Conservation (phyloP, 2,329 filamentous ascomycete species). For the Scolecobasidium constrictum region DNA sequence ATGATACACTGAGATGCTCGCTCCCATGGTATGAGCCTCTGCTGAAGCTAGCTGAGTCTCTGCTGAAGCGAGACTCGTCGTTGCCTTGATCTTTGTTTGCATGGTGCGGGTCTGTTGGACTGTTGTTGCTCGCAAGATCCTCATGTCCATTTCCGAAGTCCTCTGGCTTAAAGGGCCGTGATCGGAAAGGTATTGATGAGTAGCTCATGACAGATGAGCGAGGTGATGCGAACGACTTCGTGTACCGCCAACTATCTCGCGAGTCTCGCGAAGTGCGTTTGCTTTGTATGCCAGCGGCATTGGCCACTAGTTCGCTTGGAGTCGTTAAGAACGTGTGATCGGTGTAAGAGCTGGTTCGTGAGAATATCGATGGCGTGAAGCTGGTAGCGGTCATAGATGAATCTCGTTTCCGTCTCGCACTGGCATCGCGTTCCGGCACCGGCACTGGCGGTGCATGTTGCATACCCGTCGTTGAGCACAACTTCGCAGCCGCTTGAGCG, state of each 20-base stretch:
- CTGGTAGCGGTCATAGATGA: conserved; percentile 7
- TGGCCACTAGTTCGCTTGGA: conserved; percentile 6
- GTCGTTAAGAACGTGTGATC: conserved; percentile 6
- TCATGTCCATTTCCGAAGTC: neutral
- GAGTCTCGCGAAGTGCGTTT: conserved; percentile 6
- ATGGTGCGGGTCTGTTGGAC: neutral
- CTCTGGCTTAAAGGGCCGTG: neutral
- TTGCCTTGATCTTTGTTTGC: conserved; percentile 1
- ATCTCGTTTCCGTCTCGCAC: conserved; percentile 4
- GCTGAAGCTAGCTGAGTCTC: neutral
- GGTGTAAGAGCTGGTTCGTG: conserved; percentile 5
- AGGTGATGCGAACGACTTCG: conserved; percentile 2
- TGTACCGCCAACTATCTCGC: conserved; percentile 6
- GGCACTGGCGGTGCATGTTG: neutral
- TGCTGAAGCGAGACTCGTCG: neutral
- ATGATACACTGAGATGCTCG: neutral
- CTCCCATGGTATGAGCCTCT: neutral
- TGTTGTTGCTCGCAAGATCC: neutral
- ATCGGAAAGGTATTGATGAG: conserved; percentile 6
- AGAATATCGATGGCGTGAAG: conserved; percentile 7
- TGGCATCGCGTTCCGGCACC: conserved; percentile 1
- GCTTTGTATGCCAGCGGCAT: neutral
- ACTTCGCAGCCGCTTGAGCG: conserved; percentile 1
- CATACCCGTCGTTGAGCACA: neutral
- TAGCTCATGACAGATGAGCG: conserved; percentile 8